Conservation (phyloP, 345 rosid genomes). For the Citrus inodora region DNA sequence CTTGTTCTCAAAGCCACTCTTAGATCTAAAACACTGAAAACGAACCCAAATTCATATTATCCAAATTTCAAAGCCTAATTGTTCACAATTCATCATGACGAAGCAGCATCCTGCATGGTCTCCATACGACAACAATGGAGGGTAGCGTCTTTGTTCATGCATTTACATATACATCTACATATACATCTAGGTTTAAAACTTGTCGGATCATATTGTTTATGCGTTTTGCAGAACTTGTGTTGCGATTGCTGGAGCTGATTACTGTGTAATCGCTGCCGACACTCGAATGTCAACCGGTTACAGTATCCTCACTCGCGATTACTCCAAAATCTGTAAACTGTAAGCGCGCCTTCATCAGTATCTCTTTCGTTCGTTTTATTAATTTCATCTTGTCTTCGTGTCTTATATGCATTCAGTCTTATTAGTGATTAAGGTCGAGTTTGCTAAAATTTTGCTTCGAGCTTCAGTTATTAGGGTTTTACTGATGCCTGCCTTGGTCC, state of each 20-base stretch:
- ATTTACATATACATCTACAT: neutral
- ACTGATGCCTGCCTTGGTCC: neutral
- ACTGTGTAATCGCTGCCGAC: conserved; percentile 94
- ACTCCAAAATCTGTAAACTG: conserved; percentile 86
- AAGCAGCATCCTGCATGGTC: conserved; percentile 82
- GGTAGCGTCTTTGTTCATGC: conserved; percentile 35
- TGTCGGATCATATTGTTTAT: neutral
- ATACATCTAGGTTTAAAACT: neutral
- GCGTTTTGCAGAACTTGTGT: conserved; percentile 64
- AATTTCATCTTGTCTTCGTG: neutral
- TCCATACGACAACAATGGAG: conserved; percentile 99
- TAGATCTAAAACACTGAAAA: conserved; percentile 21
- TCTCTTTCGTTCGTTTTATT: neutral
- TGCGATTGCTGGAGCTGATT: conserved; percentile 91
- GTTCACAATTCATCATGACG: conserved; percentile 41
- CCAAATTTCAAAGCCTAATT: conserved; percentile 3
- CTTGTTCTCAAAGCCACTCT: conserved; percentile 35
- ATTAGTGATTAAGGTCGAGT: neutral
- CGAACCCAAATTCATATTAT: neutral
- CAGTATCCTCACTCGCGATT: conserved; percentile 83
- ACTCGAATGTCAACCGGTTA: conserved; percentile 97
- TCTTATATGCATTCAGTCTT: neutral
- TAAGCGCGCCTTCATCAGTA: conserved; percentile 25
- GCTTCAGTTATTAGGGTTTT: conserved; percentile 6
- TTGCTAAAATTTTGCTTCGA: neutral